These are phyloP conservation scores for Cicer cuneatum DNA, from an alignment of 306 rosid species.

Conservation along the genomic window DNA sequence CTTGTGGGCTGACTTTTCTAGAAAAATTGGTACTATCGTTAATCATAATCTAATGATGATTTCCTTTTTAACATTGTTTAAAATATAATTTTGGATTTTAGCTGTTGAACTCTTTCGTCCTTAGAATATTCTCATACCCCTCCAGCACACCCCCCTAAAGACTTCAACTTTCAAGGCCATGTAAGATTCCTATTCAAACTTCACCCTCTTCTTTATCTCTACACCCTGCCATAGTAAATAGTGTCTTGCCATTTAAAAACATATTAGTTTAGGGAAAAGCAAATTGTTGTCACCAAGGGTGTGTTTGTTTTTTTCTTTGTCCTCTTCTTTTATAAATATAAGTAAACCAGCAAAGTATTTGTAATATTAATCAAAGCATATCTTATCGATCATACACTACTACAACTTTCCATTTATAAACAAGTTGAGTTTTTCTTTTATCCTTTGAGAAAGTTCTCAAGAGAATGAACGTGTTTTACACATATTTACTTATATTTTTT, in stretches of 20 bases:
- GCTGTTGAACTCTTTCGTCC: conserved; percentile 68
- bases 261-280: conserved; percentile 52
- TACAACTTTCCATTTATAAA: too few species aligned
- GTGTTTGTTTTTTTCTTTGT: conserved; percentile 35
- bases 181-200: conserved; percentile 64
- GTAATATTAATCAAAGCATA: too few species aligned
- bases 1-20: conserved; percentile 85
- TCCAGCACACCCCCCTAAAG: conserved; percentile 61
- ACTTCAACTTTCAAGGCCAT: conserved; percentile 78
- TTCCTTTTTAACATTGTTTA: conserved; percentile 66
- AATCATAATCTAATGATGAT: conserved; percentile 89
- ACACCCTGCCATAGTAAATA: conserved; percentile 16
- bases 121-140: conserved; percentile 69
- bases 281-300: conserved; percentile 66
- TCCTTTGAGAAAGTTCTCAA: too few species aligned
- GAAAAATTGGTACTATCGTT: conserved; percentile 49
- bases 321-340: neutral
- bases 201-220: conserved; percentile 39
- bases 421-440: too few species aligned
- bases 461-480: too few species aligned
- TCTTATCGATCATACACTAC: too few species aligned
- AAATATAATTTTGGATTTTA: conserved; percentile 69
- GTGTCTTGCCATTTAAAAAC: conserved; percentile 43
- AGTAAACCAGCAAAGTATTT: too few species aligned
- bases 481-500: too few species aligned